Evolutionary conservation across 805 yeast species (phyloP), one percentile per base, ranked within the genome.

Genomic region (Brettanomyces anomalus): DNA sequence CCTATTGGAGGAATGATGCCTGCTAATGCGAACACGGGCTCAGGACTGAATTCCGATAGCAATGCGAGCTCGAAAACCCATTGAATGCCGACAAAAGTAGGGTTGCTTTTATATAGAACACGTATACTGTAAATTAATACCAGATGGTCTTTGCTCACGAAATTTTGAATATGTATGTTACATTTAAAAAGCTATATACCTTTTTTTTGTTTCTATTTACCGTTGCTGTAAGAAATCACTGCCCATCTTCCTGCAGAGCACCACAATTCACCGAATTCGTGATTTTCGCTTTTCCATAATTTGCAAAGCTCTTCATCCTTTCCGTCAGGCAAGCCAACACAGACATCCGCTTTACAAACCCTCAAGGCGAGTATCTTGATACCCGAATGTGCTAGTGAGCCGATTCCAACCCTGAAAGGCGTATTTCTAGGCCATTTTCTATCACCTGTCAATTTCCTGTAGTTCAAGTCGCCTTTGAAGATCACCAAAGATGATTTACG

Each of bases 331-430:
- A 93, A 73, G 1, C 95, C 97, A 34, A 85, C 96, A 42, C 84
- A 80, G 5, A 89, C 97, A 59, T 93, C 98, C 1, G 97, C 97
- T 65, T 93, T 93, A 61, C 95, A 82, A 2, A 97, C 93, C 68
- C 99, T 79, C 53, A 93, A 71, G 30, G 94, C 76, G 45, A 87
- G 67, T 21, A 86, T 52, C 14, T 78, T 79, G 43, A 93, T 66
- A 7, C 80, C 80, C 26, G 79, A 72, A 0, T 62, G 50, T 1
- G 83, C 82, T 50, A 90, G 69, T 4, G 76, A 73, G 43, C 84
- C 85, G 46, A 90, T 73, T 4, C 96, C 90, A 0, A 64, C 60
- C 4, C 47, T 52, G 66, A 90, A 94, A 2, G 88, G 72, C 0
- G 95, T 85, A 3, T 87, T 76, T 45, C 82, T 73, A 16, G 78